Percentiles rank a stretch among this genome's conserved stretches.
Evolutionary conservation across 1,284 basidiomycete genomes (phyloP).

Genomic region (Anthracocystis walkeri): DNA sequence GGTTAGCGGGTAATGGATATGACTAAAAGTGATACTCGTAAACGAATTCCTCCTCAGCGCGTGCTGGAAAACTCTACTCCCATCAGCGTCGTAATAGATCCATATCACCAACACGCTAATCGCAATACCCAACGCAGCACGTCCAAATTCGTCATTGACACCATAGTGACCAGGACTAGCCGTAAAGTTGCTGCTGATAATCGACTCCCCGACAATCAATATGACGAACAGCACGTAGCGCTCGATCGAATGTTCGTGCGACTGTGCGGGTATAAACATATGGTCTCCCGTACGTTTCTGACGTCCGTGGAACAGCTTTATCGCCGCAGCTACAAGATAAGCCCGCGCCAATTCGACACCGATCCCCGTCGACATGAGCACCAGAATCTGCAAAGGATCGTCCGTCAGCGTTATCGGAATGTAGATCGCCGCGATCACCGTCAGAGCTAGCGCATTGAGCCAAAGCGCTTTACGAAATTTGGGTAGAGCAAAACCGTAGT

Average conservation of each 20-base stretch:
- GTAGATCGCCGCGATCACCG: slow-evolving; percentile 55
- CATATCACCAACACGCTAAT: slow-evolving; percentile 65
- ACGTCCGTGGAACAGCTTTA: slow-evolving; percentile 52
- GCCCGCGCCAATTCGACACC: slow-evolving; percentile 47
- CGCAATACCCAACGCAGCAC: slow-evolving; percentile 57
- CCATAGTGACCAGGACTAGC: slow-evolving; percentile 41
- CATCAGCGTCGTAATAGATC: slow-evolving; percentile 64
- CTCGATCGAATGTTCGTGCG: slow-evolving; percentile 63
- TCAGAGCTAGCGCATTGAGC: slow-evolving; percentile 50
- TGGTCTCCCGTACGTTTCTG: slow-evolving; percentile 46
- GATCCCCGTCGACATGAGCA: slow-evolving; percentile 55
- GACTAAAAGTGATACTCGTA: slow-evolving; percentile 61
- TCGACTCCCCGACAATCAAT: slow-evolving; percentile 63
- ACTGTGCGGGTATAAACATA: slow-evolving; percentile 60
- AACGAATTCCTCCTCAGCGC: slow-evolving; percentile 65
- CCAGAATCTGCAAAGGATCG: slow-evolving; percentile 41
- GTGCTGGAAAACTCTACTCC: slow-evolving; percentile 65
- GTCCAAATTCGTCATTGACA: slow-evolving; percentile 51
- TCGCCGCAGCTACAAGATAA: slow-evolving; percentile 48
- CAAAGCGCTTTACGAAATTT: slow-evolving; percentile 63
- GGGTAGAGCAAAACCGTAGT: slow-evolving; percentile 63
- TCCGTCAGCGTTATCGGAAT: slow-evolving; percentile 54
- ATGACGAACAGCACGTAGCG: slow-evolving; percentile 61
- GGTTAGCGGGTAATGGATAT: slow-evolving; percentile 66
- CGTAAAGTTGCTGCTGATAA: slow-evolving; percentile 49